Evolutionary conservation across 2,329 filamentous ascomycete species (phyloP), one percentile per base, ranked within the genome.

Genomic region (Helotiales sp.): DNA sequence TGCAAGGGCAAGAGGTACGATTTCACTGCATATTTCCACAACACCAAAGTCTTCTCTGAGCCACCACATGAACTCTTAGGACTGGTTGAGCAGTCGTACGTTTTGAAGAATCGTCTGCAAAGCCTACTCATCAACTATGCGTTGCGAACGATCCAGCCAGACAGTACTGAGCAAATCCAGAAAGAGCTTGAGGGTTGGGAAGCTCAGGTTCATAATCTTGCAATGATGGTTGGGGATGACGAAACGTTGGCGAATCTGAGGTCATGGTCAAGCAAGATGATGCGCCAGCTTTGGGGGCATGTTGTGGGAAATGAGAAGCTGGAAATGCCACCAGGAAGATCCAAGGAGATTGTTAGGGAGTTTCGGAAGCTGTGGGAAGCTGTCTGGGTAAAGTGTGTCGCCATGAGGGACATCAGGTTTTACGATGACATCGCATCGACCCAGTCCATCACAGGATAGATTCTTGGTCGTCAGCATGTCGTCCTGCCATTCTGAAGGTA

Each of bases 21-120:
- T 48, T 69, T 65, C 60, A 66, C 60, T 13, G 40, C 61, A 3
- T 69, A 69, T 47, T 69, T 69, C 54, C 67, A 69, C 52, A 68
- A 68, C 46, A 55, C 40, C 3, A 53, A 42, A 1, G 53, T 67
- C 48, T 67, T 67, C 55, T 15, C 53, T 13, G 40, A 56, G 12
- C 65, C 66, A 55, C 67, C 67, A 25, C 67, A 69, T 34, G 56
- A 54, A 8, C 49, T 69, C 1, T 57, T 69, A 2, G 22, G 38
- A 13, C 31, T 59, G 4, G 53, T 69, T 9, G 67, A 69, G 50
- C 55, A 61, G 24, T 64, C 63, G 2, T 69, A 69, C 42, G 25
- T 62, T 3, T 44, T 66, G 5, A 63, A 59, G 30, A 63, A 66
- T 46, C 61, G 62, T 5, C 57, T 69, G 10, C 53, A 65, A n/a